Conservation (phyloP, 805 yeast species). For the Tetrapisispora taiwanensis region DNA sequence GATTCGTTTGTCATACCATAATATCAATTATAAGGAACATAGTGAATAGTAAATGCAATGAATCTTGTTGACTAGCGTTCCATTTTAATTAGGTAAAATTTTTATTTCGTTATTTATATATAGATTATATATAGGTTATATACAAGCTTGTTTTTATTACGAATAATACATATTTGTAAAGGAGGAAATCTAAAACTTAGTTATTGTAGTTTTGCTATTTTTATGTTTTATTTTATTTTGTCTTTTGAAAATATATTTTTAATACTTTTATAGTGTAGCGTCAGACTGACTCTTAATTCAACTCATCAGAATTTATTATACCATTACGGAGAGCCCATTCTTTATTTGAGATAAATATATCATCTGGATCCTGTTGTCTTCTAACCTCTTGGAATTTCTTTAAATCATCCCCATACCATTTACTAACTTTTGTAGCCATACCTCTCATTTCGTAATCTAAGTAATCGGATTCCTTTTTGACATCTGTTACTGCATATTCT, state of each 20-base stretch:
- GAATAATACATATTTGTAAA: no score
- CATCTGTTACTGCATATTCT: constrained; percentile 25
- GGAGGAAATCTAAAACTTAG: no score
- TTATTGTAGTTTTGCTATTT: no score
- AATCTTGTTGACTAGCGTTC: no score
- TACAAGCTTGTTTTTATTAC: no score
- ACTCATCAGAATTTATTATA: constrained; percentile 34
- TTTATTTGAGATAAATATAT: constrained; percentile 66
- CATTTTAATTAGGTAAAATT: no score
- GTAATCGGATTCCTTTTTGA: constrained; percentile 31
- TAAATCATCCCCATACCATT: constrained; percentile 75
- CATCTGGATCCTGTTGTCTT: constrained; percentile 64
- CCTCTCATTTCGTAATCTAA: constrained; percentile 72
- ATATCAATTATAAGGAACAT: no score
- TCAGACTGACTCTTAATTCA: background rate
- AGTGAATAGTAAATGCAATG: no score
- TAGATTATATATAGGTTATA: no score
- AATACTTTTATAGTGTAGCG: background rate
- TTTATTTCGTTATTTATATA: no score
- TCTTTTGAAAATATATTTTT: background rate
- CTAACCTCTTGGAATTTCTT: constrained; percentile 52
- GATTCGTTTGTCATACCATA: no score
- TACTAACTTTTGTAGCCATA: constrained; percentile 52
- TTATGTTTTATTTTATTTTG: no score
- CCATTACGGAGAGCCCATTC: constrained; percentile 83